phyloP scores from a whole-genome alignment of 148 eudicot genomes.

The Selenicereus undatus region DNA sequence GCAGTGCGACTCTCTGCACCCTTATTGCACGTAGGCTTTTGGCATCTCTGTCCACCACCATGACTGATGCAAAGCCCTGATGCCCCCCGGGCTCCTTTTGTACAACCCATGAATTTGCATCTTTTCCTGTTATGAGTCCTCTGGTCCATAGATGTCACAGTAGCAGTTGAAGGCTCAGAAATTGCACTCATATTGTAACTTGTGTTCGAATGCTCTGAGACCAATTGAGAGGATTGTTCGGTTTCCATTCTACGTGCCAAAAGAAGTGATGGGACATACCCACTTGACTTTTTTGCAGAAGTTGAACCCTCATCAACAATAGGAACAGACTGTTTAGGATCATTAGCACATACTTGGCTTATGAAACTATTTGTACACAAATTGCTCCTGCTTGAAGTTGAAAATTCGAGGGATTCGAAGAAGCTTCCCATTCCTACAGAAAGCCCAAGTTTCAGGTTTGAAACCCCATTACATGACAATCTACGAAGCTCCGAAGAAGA shows the following conservation, averaged over 20 bases:
- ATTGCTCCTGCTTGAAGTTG: slow-evolving; percentile 33
- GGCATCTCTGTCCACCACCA: slow-evolving; percentile 95
- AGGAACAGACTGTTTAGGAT: slow-evolving; percentile 22
- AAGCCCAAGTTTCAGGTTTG: slow-evolving; percentile 67
- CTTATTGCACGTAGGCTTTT: slow-evolving; percentile 80
- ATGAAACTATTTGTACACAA: slow-evolving; percentile 21
- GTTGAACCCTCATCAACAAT: slow-evolving; percentile 89
- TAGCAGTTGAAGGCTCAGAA: slow-evolving; percentile 46
- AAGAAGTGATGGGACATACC: slow-evolving; percentile 80
- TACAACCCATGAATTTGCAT: slow-evolving; percentile 67
- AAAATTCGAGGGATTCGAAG: slow-evolving; percentile 38
- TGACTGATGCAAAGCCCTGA: slow-evolving; percentile 89
- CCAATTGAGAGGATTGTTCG: slow-evolving; percentile 37
- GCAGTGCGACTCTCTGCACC: slow-evolving; percentile 93
- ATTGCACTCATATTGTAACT: slow-evolving; percentile 40
- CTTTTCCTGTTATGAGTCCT: slow-evolving; percentile 45
- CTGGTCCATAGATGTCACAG: slow-evolving; percentile 34
- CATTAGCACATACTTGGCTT: slow-evolving; percentile 23
- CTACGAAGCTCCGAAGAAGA: slow-evolving; percentile 26
- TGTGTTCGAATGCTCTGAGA: slow-evolving; percentile 66
- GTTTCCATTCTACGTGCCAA: slow-evolving; percentile 49
- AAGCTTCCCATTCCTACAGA: slow-evolving; percentile 43
- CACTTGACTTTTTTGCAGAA: slow-evolving; percentile 88
- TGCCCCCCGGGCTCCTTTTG: slow-evolving; percentile 91
- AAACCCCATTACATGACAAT: slow-evolving; percentile 40